phyloP scores from a whole-genome alignment of 2,329 filamentous ascomycete genomes.

The Aspergillus alliaceus region DNA sequence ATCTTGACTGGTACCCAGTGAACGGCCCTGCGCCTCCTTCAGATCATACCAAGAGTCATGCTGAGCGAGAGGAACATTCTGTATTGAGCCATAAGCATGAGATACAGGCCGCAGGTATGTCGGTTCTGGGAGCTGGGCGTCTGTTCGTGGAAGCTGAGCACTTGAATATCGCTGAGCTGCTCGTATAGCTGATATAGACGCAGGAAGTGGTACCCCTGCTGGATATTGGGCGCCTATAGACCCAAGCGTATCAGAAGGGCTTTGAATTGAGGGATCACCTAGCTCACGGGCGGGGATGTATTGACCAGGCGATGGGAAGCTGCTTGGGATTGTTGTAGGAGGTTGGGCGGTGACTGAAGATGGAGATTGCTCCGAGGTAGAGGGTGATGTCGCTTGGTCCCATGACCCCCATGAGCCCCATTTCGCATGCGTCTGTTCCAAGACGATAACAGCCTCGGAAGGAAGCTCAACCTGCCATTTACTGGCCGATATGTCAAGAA shows the following conservation, averaged over 20 bases:
- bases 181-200: conserved; percentile 21
- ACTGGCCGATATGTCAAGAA: conserved; percentile 78
- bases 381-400: conserved; percentile 37
- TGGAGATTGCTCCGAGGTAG: conserved; percentile 27
- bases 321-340: conserved; percentile 18
- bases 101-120: conserved; percentile 32
- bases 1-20: conserved; percentile 23
- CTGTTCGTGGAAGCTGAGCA: conserved; percentile 18
- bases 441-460: conserved; percentile 73
- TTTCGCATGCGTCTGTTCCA: conserved; percentile 76
- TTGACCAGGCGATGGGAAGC: conserved; percentile 14
- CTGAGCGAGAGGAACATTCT: conserved; percentile 24
- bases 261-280: conserved; percentile 9
- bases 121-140: conserved; percentile 30
- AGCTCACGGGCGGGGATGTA: conserved; percentile 5
- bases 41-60: conserved; percentile 37
- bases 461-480: conserved; percentile 89
- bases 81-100: conserved; percentile 19
- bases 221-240: conserved; percentile 18
- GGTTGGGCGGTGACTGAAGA: conserved; percentile 15
- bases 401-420: conserved; percentile 68
- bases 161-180: conserved; percentile 18
- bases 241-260: conserved; percentile 11
- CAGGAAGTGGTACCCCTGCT: conserved; percentile 10
- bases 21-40: conserved; percentile 20